Evolutionary conservation across 805 yeast species (phyloP).

Genomic region (Candida khao-thaluensis): DNA sequence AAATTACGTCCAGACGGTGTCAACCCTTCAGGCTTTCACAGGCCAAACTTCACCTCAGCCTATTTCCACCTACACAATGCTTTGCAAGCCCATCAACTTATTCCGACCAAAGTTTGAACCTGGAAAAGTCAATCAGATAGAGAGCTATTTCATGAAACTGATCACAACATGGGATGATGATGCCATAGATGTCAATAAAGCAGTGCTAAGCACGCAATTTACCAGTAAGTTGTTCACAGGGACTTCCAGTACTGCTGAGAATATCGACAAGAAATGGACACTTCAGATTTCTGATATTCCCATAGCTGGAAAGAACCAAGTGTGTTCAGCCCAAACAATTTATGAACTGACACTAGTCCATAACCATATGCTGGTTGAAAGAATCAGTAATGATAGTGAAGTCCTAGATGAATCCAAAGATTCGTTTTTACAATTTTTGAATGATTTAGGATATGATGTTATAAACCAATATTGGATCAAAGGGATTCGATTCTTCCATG

Average conservation of each 20-base stretch:
- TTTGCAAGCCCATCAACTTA: slow-evolving; percentile 49
- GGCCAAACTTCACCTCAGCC: slow-evolving; percentile 46
- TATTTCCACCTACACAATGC: slow-evolving; percentile 48
- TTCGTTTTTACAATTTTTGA: slow-evolving; percentile 45
- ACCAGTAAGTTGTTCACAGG: slow-evolving; percentile 31
- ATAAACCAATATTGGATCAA: slow-evolving; percentile 59
- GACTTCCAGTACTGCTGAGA: slow-evolving; percentile 3
- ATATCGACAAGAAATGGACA: slow-evolving; percentile 48
- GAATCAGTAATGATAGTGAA: slow-evolving; percentile 1
- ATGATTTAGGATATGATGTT: slow-evolving; percentile 68
- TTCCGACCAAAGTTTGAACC: slow-evolving; percentile 55
- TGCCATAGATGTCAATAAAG: slow-evolving; percentile 20
- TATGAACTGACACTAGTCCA: slow-evolving; percentile 57
- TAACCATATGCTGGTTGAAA: slow-evolving; percentile 36
- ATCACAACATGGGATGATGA: slow-evolving; percentile 46
- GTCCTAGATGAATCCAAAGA: slow-evolving; percentile 21
- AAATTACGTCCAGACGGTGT: slow-evolving; percentile 41
- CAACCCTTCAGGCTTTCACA: slow-evolving; percentile 52
- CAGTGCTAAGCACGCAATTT: slow-evolving; percentile 23
- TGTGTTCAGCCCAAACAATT: slow-evolving; percentile 61
- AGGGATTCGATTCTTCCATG: slow-evolving; percentile 63
- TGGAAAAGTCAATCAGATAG: slow-evolving; percentile 57
- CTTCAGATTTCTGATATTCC: slow-evolving; percentile 71
- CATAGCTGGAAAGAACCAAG: slow-evolving; percentile 65
- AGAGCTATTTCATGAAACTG: slow-evolving; percentile 52